Base-by-base conservation (phyloP, 805 yeast genomes). In the Schwanniomyces polymorphus region DNA sequence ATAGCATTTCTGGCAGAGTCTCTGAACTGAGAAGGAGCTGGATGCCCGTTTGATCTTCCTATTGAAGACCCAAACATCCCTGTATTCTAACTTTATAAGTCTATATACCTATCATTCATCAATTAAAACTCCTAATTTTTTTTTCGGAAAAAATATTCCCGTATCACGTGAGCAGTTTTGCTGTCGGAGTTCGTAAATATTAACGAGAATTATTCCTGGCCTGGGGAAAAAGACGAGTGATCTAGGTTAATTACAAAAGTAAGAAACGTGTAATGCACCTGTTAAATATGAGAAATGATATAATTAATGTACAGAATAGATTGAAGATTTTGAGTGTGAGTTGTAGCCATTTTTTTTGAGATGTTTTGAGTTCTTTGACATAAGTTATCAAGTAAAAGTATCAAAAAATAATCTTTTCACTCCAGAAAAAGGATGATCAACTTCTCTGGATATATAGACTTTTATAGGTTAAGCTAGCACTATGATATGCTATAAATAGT, bases 1-100 rank as follows among this genome's bases (percentile, higher is more conserved):
- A 73, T 73, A 52, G 74, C 76, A 54, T 63, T 69, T 56, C 78
- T 61, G 34, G 78, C 78, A 28, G 61, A 59, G 40, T 73, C 77
- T 41, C 68, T 64, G 58, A 72, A 72, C 26, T 68, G 74, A 7
- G 68, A 52, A 9, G 78, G 78, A 7, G 76, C 61, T 48, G 60
- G 45, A 51, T 51, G 65, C 14, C 58, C 60, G 41, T 53, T 56
- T 27, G 52, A 50, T 40, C 67, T 56, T 10, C 59, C 56, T 52
- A 57, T 60, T 3, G 67, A 60, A 7, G 67, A 54, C 18, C 71
- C 69, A 51, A 62, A 67, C 72, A 67, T 67, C 39, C 39, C 21
- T 16, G 7, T 14, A 31, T 2, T 18, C 21, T 31, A 31, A 14
- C 5, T 45, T 16, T 27, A 16, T 27, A 17, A 40, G 25, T 14